Conservation (phyloP, 1,284 basidiomycete genomes). For the Sporisorium scitamineum region DNA sequence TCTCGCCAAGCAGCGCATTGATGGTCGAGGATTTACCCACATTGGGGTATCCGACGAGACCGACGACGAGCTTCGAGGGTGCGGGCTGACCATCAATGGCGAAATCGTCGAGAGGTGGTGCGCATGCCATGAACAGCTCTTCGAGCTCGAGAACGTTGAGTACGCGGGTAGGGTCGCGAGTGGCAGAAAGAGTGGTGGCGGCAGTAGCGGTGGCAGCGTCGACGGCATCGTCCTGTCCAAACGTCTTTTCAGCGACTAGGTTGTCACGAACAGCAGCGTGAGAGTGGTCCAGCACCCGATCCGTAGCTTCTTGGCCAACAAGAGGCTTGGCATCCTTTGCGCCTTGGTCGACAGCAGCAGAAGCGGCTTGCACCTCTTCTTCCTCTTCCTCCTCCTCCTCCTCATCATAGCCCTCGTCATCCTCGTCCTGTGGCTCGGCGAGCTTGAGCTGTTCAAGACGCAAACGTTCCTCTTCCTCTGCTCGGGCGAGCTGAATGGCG, state of each 20-base stretch:
- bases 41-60: conserved; percentile 77
- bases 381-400: conserved; percentile 68
- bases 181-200: conserved; percentile 34
- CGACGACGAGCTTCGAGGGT: conserved; percentile 74
- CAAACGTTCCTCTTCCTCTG: conserved; percentile 72
- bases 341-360: conserved; percentile 37
- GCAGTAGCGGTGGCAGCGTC: conserved; percentile 69
- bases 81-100: conserved; percentile 44
- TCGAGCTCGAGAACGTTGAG: conserved; percentile 91
- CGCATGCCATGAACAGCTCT: conserved; percentile 80
- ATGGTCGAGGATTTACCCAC: conserved; percentile 69
- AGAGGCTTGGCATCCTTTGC: conserved; percentile 48
- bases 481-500: conserved; percentile 75
- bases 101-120: conserved; percentile 79
- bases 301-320: conserved; percentile 48
- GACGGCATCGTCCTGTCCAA: conserved; percentile 34
- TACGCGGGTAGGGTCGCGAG: conserved; percentile 80
- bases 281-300: conserved; percentile 31
- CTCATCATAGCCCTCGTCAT: conserved; percentile 50
- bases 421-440: conserved; percentile 59
- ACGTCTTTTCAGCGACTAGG: conserved; percentile 37
- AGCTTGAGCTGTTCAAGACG: conserved; percentile 64
- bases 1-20: conserved; percentile 67
- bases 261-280: conserved; percentile 32
- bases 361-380: conserved; percentile 48